phyloP scores from a whole-genome alignment of 176 grass and related monocot species.

The Oryza nivara region DNA sequence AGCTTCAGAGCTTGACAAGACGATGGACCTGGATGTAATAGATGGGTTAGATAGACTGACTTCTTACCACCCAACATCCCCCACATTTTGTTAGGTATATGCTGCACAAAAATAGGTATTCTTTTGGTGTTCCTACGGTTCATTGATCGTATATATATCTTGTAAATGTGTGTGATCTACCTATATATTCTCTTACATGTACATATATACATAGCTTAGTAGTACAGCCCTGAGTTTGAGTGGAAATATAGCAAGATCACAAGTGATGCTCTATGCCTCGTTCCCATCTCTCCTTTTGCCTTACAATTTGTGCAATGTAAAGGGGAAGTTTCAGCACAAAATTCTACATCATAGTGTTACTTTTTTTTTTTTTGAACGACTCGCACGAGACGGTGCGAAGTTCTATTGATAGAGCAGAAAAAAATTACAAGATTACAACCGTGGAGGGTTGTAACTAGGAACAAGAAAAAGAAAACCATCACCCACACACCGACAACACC shows the following conservation, averaged over 20 bases:
- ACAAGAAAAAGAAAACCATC: no score
- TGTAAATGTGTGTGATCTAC: slow-evolving; percentile 41
- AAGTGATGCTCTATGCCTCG: background rate
- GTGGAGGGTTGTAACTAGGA: no score
- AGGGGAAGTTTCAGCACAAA: background rate
- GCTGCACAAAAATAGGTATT: slow-evolving; percentile 43
- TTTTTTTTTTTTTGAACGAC: no score
- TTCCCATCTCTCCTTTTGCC: background rate
- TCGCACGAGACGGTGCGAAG: no score
- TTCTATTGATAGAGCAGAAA: no score
- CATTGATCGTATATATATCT: slow-evolving; percentile 17
- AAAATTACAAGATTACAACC: no score
- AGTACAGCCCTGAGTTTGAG: background rate
- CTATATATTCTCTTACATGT: slow-evolving; percentile 33
- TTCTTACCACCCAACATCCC: slow-evolving; percentile 28
- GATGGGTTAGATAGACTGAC: slow-evolving; percentile 73
- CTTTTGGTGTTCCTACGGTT: slow-evolving; percentile 38
- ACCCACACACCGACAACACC: no score
- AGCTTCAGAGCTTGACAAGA: slow-evolving; percentile 38
- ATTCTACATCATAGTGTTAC: background rate
- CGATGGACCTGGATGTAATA: slow-evolving; percentile 78
- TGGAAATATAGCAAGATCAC: slow-evolving; percentile 42
- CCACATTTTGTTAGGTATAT: slow-evolving; percentile 45
- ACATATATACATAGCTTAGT: slow-evolving; percentile 29
- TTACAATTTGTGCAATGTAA: background rate